These are phyloP conservation scores for Coemansia sp. DNA, from an alignment of 371 early-diverging fungal genomes.

Conservation along the genomic window DNA sequence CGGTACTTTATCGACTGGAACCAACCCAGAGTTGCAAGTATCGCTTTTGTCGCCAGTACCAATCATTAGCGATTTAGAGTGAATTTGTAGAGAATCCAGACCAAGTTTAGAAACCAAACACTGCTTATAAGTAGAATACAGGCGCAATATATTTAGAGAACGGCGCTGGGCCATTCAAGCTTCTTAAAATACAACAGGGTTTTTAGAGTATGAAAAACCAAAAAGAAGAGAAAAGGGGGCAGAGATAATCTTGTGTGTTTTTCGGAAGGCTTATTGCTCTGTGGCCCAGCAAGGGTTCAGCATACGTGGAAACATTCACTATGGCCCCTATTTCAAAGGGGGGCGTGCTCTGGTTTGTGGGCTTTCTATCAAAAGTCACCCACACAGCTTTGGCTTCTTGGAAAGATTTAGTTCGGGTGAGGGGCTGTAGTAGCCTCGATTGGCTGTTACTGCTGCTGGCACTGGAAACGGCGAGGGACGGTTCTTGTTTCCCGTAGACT, in stretches of 20 bases:
- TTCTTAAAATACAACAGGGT: neutral
- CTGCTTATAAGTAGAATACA: neutral
- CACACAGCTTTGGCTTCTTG: no score
- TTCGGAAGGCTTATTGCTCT: neutral
- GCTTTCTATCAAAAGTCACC: no score
- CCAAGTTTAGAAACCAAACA: neutral
- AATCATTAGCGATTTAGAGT: neutral
- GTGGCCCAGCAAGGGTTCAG: neutral
- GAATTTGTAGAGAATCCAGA: neutral
- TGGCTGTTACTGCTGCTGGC: no score
- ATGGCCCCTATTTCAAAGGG: no score
- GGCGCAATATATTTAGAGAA: neutral
- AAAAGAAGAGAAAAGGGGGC: neutral
- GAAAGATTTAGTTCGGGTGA: no score
- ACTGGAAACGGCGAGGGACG: no score
- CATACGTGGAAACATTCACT: neutral
- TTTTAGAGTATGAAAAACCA: neutral
- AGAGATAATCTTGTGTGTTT: neutral
- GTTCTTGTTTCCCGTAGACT: no score
- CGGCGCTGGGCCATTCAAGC: constrained; percentile 7
- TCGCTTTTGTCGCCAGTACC: neutral
- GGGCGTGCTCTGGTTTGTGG: no score
- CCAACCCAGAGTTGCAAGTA: neutral
- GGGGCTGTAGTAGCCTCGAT: no score
- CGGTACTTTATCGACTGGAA: neutral